Evolutionary conservation across 164 flowering plant species (phyloP), one percentile per base, ranked within the genome.

Genomic region (Chimonanthus praecox): DNA sequence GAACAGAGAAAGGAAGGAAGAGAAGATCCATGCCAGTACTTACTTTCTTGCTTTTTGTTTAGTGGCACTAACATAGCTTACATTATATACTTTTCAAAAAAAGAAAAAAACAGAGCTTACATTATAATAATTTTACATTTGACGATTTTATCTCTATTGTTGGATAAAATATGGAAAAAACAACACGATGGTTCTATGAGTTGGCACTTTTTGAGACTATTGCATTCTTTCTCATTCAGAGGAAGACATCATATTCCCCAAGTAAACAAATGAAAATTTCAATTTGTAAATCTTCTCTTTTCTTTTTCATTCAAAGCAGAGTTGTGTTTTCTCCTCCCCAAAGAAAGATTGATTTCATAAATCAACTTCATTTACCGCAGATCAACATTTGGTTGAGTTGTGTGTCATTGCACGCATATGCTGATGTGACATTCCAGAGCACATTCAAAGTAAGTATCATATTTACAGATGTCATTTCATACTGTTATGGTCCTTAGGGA

Each of bases 311-410:
- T 0, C 16, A 33, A 58, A 6, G 9, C 10, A n/a, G 21, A 21
- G 66, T 20, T 20, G 33, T 64, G 48, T 50, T 73, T 7, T 33
- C 66, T 63, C 44, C 43, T 6, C 66, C 66, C 43, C 9, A 18
- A n/a, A 13, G 60, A n/a, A 13, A n/a, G 60, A 51, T 51, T 10
- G 11, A 7, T 10, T 51, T 71, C 47, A 74, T 46, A 4, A 9
- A 15, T 78, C 7, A 45, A 54, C 49, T 6, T 5, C 18, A 43
- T 64, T 70, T 66, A 43, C 7, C 85, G 92, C 92, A 94, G 97
- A 90, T 94, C 65, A 84, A 82, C 47, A 73, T 92, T 46, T 94
- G 94, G 94, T 71, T 94, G 72, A 94, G 89, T 82, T 82, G 85
- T 78, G 63, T 92, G 68, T 89, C 97, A 6, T 92, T 92, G 76